phyloP scores from a whole-genome alignment of 2,329 filamentous ascomycete genomes.

The Acephala macrosclerotiorum region DNA sequence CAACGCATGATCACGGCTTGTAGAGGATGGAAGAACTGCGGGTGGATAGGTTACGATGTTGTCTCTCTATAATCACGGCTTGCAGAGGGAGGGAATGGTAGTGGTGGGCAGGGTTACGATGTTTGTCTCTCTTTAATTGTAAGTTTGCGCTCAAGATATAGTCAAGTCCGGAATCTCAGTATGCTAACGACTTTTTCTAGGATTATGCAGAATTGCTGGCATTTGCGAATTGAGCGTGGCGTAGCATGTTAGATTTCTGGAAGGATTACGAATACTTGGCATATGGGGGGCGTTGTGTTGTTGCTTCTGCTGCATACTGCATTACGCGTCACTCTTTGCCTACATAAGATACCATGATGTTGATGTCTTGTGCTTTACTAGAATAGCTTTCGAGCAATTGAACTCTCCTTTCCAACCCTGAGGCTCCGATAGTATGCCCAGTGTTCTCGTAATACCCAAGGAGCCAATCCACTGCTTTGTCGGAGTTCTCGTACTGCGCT shows the following conservation, averaged over 20 bases:
- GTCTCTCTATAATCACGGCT: constrained; percentile 52
- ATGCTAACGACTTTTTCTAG: not conserved
- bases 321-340: not conserved
- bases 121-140: not conserved
- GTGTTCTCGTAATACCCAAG: not conserved
- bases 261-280: not conserved
- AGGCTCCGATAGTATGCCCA: not conserved
- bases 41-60: not conserved
- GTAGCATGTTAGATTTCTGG: not conserved
- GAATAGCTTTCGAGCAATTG: constrained; percentile 10
- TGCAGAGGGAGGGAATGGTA: not conserved
- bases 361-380: not conserved
- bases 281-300: not conserved
- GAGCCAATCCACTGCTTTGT: no score
- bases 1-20: constrained; percentile 65
- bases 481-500: no score
- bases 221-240: not conserved
- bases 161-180: not conserved
- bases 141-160: not conserved
- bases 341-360: constrained; percentile 8
- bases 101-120: not conserved
- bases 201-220: not conserved
- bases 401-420: not conserved
- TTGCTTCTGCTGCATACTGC: not conserved
- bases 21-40: not conserved